These are phyloP conservation scores for Chrysanthemum seticuspe DNA, from an alignment of 129 eudicot species.

Conservation along the genomic window DNA sequence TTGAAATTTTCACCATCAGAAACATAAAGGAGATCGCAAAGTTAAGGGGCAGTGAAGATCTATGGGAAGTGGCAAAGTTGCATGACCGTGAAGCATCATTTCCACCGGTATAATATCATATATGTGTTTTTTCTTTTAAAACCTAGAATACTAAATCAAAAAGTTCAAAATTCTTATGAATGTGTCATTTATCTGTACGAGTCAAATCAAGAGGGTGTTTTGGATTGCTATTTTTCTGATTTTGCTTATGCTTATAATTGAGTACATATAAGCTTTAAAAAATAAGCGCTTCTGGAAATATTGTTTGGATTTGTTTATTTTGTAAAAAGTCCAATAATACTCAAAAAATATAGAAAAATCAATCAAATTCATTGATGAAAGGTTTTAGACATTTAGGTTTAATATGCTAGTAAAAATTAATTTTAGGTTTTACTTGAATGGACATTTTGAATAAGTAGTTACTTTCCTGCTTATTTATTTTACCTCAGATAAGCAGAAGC, in stretches of 20 bases:
- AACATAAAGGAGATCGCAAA: conserved; percentile 92
- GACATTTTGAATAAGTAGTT: too few relatives aligned
- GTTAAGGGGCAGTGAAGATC: conserved; percentile 88
- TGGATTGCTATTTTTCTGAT: too few relatives aligned
- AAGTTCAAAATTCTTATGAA: background rate
- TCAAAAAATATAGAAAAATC: background rate
- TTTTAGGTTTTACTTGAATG: too few relatives aligned
- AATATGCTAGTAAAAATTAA: too few relatives aligned
- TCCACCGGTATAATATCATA: conserved; percentile 54
- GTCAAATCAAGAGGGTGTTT: too few relatives aligned
- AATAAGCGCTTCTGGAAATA: too few relatives aligned
- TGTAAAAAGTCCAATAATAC: background rate
- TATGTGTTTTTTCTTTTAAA: background rate
- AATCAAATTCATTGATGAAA: too few relatives aligned
- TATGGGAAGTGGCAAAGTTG: conserved; percentile 98
- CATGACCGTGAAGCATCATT: conserved; percentile 88
- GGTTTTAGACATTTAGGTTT: too few relatives aligned
- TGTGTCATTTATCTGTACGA: background rate
- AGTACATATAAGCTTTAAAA: too few relatives aligned
- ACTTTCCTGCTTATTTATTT: too few relatives aligned
- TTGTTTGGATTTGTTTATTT: background rate
- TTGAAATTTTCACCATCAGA: conserved; percentile 35
- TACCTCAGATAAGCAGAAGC: too few relatives aligned
- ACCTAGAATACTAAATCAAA: background rate
- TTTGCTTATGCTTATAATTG: too few relatives aligned